phyloP scores from a whole-genome alignment of 208 protist species.

The Crithidia expoeki region DNA sequence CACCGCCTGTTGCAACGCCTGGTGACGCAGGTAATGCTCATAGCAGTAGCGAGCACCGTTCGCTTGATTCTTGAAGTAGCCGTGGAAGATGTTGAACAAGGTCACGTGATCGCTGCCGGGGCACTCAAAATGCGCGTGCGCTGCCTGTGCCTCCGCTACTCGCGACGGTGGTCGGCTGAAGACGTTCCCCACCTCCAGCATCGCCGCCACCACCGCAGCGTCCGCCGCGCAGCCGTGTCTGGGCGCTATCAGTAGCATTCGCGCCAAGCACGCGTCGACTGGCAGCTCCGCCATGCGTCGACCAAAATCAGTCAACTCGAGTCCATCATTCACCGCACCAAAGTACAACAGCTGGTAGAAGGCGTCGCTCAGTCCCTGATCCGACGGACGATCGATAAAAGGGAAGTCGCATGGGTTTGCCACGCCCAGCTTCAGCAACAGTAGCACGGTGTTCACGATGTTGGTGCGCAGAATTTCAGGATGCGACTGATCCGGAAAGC shows the following conservation, averaged over 20 bases:
- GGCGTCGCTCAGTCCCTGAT: slow-evolving; percentile 96
- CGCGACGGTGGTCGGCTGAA: slow-evolving; percentile 52
- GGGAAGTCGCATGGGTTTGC: slow-evolving; percentile 96
- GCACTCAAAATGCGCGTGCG: slow-evolving; percentile 51
- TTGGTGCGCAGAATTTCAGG: slow-evolving; percentile 98
- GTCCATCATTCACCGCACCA: slow-evolving; percentile 97
- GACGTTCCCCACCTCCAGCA: slow-evolving; percentile 81
- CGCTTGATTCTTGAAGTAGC: slow-evolving; percentile 41
- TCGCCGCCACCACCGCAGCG: slow-evolving; percentile 84
- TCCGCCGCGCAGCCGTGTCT: slow-evolving; percentile 82
- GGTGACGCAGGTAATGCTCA: slow-evolving; percentile 69
- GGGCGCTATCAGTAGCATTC: slow-evolving; percentile 88
- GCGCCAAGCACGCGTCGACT: slow-evolving; percentile 92
- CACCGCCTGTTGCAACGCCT: slow-evolving; percentile 70
- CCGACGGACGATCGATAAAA: slow-evolving; percentile 97
- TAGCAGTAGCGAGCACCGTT: slow-evolving; percentile 65
- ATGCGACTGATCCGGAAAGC: slow-evolving; percentile 79
- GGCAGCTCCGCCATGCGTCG: slow-evolving; percentile 73
- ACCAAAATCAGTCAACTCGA: slow-evolving; percentile 76
- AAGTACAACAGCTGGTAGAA: slow-evolving; percentile 98
- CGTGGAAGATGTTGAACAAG: slow-evolving; percentile 84
- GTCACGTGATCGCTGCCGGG: slow-evolving; percentile 84
- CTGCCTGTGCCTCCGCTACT: slow-evolving; percentile 46
- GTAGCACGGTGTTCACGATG: slow-evolving; percentile 94
- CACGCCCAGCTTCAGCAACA: slow-evolving; percentile 96